Conservation (phyloP, 1,139 yeast genomes). For the Zygoascus sp. region DNA sequence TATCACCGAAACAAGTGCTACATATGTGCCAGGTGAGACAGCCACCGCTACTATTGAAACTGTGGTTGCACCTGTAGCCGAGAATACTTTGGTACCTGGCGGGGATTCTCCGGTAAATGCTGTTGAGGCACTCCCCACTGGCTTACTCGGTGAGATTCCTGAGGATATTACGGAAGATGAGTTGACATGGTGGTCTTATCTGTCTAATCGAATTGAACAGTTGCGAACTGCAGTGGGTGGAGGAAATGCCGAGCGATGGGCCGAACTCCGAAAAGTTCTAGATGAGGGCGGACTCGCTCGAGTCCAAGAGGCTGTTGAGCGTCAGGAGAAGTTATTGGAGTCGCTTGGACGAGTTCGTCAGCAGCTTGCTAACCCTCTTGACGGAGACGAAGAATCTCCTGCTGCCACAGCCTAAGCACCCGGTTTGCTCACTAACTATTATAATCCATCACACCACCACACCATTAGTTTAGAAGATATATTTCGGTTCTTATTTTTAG, state of each 20-base stretch:
- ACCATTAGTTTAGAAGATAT: too few species aligned
- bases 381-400: not conserved
- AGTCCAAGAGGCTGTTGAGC: conserved; percentile 9
- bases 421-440: too few species aligned
- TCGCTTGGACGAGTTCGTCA: not conserved
- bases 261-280: conserved; percentile 5
- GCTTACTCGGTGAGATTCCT: not conserved
- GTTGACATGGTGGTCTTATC: conserved; percentile 8
- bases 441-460: too few species aligned
- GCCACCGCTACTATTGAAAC: too few species aligned
- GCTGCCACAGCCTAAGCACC: too few species aligned
- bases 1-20: too few species aligned
- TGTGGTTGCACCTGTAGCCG: not conserved
- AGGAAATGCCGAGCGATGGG: conserved; percentile 7
- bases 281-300: conserved; percentile 11
- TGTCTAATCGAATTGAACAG: conserved; percentile 5
- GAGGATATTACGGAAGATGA: conserved; percentile 4
- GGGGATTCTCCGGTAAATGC: not conserved
- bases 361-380: not conserved
- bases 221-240: conserved; percentile 5
- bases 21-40: too few species aligned
- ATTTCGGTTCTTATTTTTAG: not conserved
- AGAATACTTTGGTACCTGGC: not conserved
- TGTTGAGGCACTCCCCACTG: not conserved
- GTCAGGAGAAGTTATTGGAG: conserved; percentile 4